These are phyloP conservation scores for Serendipita sp. DNA, from an alignment of 768 basidiomycete species.

Conservation along the genomic window DNA sequence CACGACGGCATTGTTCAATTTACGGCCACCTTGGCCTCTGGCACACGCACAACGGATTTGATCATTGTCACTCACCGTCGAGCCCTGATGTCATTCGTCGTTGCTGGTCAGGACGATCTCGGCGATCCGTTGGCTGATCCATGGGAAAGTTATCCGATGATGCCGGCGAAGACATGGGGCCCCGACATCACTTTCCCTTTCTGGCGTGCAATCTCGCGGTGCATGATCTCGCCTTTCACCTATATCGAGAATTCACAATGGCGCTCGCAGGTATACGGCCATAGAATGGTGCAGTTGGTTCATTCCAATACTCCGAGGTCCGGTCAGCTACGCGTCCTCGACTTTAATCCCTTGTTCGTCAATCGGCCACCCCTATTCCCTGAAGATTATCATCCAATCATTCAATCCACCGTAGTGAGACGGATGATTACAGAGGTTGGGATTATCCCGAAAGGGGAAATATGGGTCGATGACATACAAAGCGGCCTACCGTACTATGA, in stretches of 20 bases:
- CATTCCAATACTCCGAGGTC: background rate
- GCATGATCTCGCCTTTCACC: background rate
- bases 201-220: background rate
- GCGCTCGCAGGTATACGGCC: background rate
- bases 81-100: background rate
- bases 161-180: constrained; percentile 1
- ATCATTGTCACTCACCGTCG: background rate
- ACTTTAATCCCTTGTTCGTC: constrained; percentile 2
- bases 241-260: background rate
- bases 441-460: background rate
- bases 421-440: background rate
- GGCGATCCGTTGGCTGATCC: background rate
- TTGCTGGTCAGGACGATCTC: background rate
- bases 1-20: background rate
- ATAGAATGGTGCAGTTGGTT: background rate
- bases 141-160: constrained; percentile 2
- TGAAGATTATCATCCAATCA: background rate
- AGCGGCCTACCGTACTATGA: constrained; percentile 16
- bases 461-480: constrained; percentile 9
- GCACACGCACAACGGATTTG: background rate
- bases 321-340: background rate
- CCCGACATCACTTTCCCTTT: background rate
- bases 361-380: background rate
- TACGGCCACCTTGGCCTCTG: background rate
- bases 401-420: background rate